Base-by-base conservation (phyloP, 208 protist genomes). In the Wallacemonas sp. region DNA sequence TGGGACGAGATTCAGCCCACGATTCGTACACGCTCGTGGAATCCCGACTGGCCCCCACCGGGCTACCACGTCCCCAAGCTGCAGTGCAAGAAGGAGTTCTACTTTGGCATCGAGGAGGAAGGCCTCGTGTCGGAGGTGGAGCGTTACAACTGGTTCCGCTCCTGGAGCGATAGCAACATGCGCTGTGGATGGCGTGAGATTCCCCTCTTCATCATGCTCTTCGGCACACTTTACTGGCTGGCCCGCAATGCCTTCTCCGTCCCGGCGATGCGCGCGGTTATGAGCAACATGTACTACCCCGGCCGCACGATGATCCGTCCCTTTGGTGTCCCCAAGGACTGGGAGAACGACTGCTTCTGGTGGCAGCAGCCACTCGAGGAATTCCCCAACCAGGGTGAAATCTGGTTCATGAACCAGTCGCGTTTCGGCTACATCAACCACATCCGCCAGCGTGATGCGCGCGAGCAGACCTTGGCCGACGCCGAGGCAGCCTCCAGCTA, bases 1-100 rank as follows among this genome's bases (percentile, higher is more conserved):
- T 91, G 80, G 81, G 84, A 95, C 68, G 86, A 95, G 62, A 93
- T 95, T 49, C 83, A 90, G 74, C 80, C 89, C 14, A 91, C 86
- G 3, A 88, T 88, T 26, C 89, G 86, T 26, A 90, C 86, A 36
- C 86, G 89, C 16, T 90, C 89, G 41, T 93, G 87, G 87, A 93
- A 93, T 65, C 89, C 89, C 2, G 81, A 91, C 61, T 95, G 89
- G 85, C 89, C 89, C 32, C 89, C 89, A 55, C 89, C 86, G 52
- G 89, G 89, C 34, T 95, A 95, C 72, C 80, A 83, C 58, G 72
- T 92, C 44, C 89, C 89, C 46, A 91, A 88, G 70, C 38, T 93
- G 41, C 75, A 89, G 49, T 92, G 83, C 76, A 89, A 93, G 73
- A 90, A 92, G 66, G 87, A 93, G 72, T 95, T 93, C 70, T 61